These are phyloP conservation scores for Pelargonium nanum DNA, from an alignment of 345 rosid species.

Conservation along the genomic window DNA sequence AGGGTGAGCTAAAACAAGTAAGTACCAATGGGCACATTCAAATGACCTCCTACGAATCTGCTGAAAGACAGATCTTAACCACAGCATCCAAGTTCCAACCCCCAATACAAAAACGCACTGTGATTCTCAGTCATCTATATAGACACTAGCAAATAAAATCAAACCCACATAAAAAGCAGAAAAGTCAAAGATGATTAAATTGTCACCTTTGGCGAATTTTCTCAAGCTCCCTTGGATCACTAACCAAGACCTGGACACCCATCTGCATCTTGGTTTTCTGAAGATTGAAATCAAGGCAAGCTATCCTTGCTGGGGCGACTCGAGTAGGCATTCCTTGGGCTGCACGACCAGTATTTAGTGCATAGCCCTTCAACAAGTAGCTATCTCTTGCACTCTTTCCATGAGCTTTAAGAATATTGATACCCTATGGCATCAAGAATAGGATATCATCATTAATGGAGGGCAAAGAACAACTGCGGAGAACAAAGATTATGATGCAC, in stretches of 20 bases:
- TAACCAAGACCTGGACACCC: slow-evolving; percentile 89
- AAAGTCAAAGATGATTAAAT: background rate
- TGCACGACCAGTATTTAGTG: slow-evolving; percentile 77
- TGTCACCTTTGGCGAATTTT: slow-evolving; percentile 82
- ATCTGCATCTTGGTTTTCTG: slow-evolving; percentile 93
- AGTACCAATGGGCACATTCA: background rate
- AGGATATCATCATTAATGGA: background rate
- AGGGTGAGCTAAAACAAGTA: background rate
- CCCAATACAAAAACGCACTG: background rate
- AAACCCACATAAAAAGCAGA: background rate
- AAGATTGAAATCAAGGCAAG: slow-evolving; percentile 81
- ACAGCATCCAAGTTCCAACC: background rate
- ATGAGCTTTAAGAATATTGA: slow-evolving; percentile 80
- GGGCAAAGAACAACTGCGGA: background rate
- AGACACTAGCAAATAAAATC: background rate
- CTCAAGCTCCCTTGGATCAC: slow-evolving; percentile 96
- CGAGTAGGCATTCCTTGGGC: slow-evolving; percentile 85
- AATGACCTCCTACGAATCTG: background rate
- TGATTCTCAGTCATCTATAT: background rate
- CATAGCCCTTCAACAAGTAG: slow-evolving; percentile 75
- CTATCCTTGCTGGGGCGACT: slow-evolving; percentile 72
- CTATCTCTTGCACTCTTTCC: slow-evolving; percentile 84
- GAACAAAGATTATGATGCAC: background rate
- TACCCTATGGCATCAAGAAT: slow-evolving; percentile 28
- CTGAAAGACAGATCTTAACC: background rate